Percentiles rank a stretch among this genome's conserved stretches.
phyloP scores from a whole-genome alignment of 345 rosid species.

The Lepidium sativum region DNA sequence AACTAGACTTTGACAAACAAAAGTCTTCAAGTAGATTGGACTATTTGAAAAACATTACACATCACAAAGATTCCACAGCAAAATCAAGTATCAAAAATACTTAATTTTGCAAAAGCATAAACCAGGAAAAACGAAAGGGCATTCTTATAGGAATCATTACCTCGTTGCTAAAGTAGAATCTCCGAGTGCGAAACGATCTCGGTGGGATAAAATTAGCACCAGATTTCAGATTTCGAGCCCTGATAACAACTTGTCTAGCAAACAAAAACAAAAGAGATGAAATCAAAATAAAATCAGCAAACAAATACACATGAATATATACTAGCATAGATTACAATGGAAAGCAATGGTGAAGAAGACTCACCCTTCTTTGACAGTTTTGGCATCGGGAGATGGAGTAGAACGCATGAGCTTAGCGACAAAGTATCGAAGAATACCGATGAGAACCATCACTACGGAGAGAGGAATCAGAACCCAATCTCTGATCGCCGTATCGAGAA shows the following conservation, averaged over 20 bases:
- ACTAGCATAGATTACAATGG: background rate
- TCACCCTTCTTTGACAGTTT: conserved; percentile 81
- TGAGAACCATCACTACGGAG: conserved; percentile 94
- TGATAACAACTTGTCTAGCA: conserved; percentile 65
- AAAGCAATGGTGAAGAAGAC: conserved; percentile 1
- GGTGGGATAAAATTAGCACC: conserved; percentile 83
- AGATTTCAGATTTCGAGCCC: conserved; percentile 83
- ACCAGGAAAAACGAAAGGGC: background rate
- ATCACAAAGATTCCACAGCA: background rate
- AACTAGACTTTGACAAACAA: background rate
- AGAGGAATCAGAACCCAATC: conserved; percentile 97
- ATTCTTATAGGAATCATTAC: conserved; percentile 23
- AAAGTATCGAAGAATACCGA: conserved; percentile 88
- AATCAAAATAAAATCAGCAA: background rate
- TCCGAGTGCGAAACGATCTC: conserved; percentile 82
- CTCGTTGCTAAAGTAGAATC: conserved; percentile 81
- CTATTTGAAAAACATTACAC: background rate
- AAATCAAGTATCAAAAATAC: background rate
- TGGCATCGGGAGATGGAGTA: conserved; percentile 67
- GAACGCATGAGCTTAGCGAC: conserved; percentile 78
- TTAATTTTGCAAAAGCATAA: background rate
- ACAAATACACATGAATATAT: background rate
- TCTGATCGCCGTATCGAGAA: conserved; percentile 94
- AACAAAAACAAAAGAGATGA: background rate
- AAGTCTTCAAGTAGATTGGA: background rate